phyloP scores from a whole-genome alignment of 75 land plant species.

The Sequoiadendron giganteum region DNA sequence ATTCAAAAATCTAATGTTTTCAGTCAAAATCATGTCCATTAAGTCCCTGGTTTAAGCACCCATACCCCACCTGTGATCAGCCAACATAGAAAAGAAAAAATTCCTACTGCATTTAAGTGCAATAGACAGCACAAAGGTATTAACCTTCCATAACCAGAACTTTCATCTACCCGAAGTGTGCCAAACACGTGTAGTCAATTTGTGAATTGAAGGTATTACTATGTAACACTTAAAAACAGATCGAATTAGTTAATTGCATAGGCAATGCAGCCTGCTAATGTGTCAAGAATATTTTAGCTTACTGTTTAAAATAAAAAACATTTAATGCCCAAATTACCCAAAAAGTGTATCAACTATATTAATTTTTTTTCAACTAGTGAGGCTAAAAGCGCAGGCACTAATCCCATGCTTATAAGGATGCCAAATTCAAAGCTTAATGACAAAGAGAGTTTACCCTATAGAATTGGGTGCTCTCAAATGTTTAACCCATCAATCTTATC shows the following conservation, averaged over 20 bases:
- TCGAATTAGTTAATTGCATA: background rate
- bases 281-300: background rate
- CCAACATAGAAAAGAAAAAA: background rate
- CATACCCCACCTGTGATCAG: background rate
- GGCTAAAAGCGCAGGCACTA: background rate
- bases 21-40: background rate
- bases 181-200: background rate
- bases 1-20: background rate
- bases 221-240: background rate
- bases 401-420: background rate
- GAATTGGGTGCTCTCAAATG: background rate
- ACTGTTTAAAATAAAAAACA: background rate
- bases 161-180: background rate
- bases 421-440: background rate
- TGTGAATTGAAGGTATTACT: background rate
- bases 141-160: background rate
- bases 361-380: background rate
- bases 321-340: background rate
- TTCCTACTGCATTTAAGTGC: background rate
- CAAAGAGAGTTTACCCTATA: background rate
- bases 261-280: background rate
- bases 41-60: background rate
- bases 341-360: background rate
- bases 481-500: background rate
- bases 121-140: background rate